A percentile compares a stretch with the other conserved stretches of the same genome.
phyloP scores from a whole-genome alignment of 805 yeast species.

The Nakazawaea ernobii region DNA sequence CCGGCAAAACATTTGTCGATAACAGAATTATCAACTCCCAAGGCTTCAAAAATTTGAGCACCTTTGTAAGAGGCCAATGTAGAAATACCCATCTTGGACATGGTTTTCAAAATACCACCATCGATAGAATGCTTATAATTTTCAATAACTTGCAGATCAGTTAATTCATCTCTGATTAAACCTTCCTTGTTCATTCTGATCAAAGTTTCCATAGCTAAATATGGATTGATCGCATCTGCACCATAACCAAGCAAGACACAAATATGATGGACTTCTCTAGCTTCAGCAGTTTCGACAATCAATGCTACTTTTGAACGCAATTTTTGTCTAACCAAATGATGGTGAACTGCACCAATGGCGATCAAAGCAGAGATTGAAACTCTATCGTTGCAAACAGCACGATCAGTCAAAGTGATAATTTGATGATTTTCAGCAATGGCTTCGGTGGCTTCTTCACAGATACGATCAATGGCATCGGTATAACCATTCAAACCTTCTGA shows the following conservation, averaged over 20 bases:
- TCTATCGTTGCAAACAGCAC: constrained; percentile 47
- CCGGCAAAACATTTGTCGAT: constrained; percentile 95
- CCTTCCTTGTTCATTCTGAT: constrained; percentile 80
- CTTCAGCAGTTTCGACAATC: constrained; percentile 91
- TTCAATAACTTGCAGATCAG: constrained; percentile 55
- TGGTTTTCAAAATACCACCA: constrained; percentile 90
- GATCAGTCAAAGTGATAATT: constrained; percentile 74
- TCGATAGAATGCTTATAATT: constrained; percentile 85
- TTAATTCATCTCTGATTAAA: constrained; percentile 49
- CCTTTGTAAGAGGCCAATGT: constrained; percentile 98
- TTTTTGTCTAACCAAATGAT: constrained; percentile 90
- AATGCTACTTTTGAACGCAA: constrained; percentile 94
- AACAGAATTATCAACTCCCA: constrained; percentile 93
- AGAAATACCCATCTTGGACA: constrained; percentile 99
- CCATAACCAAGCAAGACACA: constrained; percentile 95
- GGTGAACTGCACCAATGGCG: constrained; percentile 97
- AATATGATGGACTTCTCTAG: constrained; percentile 94
- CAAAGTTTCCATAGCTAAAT: constrained; percentile 85
- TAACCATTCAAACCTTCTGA: constrained; percentile 83
- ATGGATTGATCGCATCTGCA: constrained; percentile 94
- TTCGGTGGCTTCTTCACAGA: constrained; percentile 81
- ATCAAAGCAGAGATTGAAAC: constrained; percentile 82
- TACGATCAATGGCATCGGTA: constrained; percentile 74
- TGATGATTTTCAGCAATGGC: constrained; percentile 75
- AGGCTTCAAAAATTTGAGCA: constrained; percentile 96